Evolutionary conservation across 192 early-diverging fungal genomes (phyloP).

Genomic region (Piromyces sp.): DNA sequence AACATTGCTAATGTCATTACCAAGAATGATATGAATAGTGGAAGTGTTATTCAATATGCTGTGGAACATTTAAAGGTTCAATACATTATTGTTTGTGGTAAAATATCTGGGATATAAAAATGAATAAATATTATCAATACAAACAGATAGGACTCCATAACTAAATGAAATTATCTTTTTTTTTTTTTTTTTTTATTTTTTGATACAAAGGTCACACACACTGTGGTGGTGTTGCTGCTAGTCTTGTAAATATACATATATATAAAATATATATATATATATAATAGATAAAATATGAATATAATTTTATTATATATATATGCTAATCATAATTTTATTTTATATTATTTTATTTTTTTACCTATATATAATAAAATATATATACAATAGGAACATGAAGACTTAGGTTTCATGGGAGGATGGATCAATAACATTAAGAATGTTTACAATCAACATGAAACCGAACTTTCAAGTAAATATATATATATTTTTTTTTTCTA

Average conservation of each 20-base stretch:
- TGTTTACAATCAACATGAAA: not conserved
- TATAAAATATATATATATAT: too few species aligned
- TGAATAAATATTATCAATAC: too few species aligned
- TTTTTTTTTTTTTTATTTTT: not conserved
- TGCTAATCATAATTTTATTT: too few species aligned
- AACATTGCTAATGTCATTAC: not conserved
- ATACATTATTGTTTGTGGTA: not conserved
- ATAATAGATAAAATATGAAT: too few species aligned
- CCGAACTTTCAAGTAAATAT: not conserved
- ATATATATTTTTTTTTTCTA: too few species aligned
- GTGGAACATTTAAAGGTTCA: not conserved
- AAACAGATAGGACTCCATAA: too few species aligned
- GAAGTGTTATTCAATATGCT: not conserved
- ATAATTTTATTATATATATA: too few species aligned
- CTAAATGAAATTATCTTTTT: too few species aligned
- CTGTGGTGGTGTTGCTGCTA: not conserved
- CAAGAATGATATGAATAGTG: not conserved
- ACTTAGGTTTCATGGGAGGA: not conserved
- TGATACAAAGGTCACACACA: not conserved
- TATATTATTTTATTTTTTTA: too few species aligned
- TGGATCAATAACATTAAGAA: not conserved
- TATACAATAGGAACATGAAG: not conserved
- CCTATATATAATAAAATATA: too few species aligned
- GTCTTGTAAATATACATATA: not conserved
- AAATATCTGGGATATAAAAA: too few species aligned